Base-by-base conservation (phyloP, 768 basidiomycete genomes). In the Tylopilus balloui region DNA sequence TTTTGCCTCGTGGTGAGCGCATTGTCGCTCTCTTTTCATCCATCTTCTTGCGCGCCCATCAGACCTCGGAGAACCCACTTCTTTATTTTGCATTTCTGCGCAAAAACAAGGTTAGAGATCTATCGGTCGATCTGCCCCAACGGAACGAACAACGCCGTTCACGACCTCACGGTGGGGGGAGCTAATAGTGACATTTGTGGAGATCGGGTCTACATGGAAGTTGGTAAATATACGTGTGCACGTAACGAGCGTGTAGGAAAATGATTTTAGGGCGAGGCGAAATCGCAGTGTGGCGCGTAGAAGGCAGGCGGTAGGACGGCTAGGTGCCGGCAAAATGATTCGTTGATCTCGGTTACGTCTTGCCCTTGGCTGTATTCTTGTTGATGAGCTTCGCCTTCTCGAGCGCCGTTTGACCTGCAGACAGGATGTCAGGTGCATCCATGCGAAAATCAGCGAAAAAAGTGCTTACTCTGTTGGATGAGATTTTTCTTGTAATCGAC, bases 321-420 rank as follows among this genome's bases (percentile, higher is more conserved):
- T 47, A 27, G 31, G 42, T 20, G 31, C 19, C 11, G 19, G 31
- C 31, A 40, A 36, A 34, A 23, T n/a, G 42, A 45, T 17, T 17
- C 17, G 41, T 34, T 37, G 17, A 50, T 45, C 25, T 45, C 29
- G 43, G 45, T 61, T 73, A 88, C 32, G 83, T 77, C 71, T 77
- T 88, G 41, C 84, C 80, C 69, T 83, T 89, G 31, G 73, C 63
- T 17, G 87, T 75, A 13, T 78, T 83, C 76, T 94, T 96, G 72
- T 87, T 84, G 71, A 95, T 89, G 56, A 96, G 77, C 69, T 90
- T 90, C 42, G 92, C 92, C 72, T 93, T 94, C 69, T 94, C 93
- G 57, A 96, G 85, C 36, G 91, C 85, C 34, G 81, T 80, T 62
- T 81, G 76, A 81, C 88, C 88, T 90, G 56, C 15, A 51, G 45